phyloP scores from a whole-genome alignment of 2,329 filamentous ascomycete genomes.

The Botryotinia convoluta region DNA sequence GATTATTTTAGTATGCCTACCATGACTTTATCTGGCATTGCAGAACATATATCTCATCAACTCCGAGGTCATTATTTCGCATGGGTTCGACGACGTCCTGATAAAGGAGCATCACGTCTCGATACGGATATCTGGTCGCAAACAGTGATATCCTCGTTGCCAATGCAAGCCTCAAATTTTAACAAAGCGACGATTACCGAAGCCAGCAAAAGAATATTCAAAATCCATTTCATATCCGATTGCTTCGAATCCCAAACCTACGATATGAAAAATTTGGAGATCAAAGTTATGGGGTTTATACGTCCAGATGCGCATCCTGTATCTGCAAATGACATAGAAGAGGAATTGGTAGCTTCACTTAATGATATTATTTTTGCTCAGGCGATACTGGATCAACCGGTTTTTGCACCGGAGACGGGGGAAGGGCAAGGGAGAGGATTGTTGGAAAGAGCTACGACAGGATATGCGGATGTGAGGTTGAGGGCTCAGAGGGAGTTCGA shows the following conservation, averaged over 20 bases:
- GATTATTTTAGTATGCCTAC: constrained; percentile 50
- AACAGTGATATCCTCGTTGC: constrained; percentile 55
- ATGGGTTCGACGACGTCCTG: constrained; percentile 49
- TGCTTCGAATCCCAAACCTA: constrained; percentile 45
- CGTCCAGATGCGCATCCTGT: constrained; percentile 43
- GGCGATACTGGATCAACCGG: constrained; percentile 40
- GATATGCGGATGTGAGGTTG: constrained; percentile 48
- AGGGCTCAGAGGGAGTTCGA: constrained; percentile 55
- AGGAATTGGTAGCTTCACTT: constrained; percentile 41
- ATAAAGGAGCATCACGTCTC: constrained; percentile 17
- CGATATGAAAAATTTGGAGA: constrained; percentile 46
- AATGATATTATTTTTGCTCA: constrained; percentile 42
- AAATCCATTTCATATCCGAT: constrained; percentile 53
- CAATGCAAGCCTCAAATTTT: constrained; percentile 43
- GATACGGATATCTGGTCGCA: constrained; percentile 53
- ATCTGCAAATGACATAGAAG: constrained; percentile 44
- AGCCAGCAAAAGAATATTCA: constrained; percentile 50
- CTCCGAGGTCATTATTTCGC: constrained; percentile 63
- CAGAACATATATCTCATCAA: constrained; percentile 51
- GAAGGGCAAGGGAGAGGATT: constrained; percentile 43
- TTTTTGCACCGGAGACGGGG: constrained; percentile 40
- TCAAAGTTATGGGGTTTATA: constrained; percentile 61
- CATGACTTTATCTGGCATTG: constrained; percentile 52
- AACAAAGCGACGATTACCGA: constrained; percentile 36
- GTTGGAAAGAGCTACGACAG: constrained; percentile 41